Base-by-base conservation (phyloP, 352 stramenopile species). In the Pythium biforme region DNA sequence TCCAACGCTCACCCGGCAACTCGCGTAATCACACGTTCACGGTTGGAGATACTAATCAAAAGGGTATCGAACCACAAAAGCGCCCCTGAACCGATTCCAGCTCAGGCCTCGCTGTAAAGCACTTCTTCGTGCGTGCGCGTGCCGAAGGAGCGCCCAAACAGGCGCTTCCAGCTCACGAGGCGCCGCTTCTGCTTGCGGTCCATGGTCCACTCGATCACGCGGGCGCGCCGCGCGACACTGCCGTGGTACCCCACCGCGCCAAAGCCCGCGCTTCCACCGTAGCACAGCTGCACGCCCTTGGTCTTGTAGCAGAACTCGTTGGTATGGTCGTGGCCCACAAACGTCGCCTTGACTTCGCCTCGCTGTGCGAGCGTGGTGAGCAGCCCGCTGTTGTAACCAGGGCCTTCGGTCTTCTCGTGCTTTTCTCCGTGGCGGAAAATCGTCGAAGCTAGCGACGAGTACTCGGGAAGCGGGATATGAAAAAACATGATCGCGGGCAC, bases 401-500 rank as follows among this genome's bases (percentile, higher is more conserved):
- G 72, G 19, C 73, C 59, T 29, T 53, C 45, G 46, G 41, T 72
- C 41, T 40, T 64, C 40, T 40, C 58, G 26, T 59, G n/a, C 50
- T 66, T 66, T 10, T n/a, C 50, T 4, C 59, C 59, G 15, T 59
- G 40, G 14, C 39, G 59, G 17, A 34, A 31, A 1, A 54, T 26
- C 17, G 43, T 19, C 34, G 59, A 46, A 0, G 26, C 59, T 19
- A 27, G 23, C 2, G 25, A 46, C 0, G 56, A 40, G 40, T 81
- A 89, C 56, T 87, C 75, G 15, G 71, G 72, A 14, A 89, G 51
- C 37, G 79, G 79, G 51, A 85, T 89, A 59, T 89, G 77, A 66
- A 86, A 84, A 59, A 89, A 89, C 77, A 89, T 85, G 59, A 87
- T 66, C 20, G 77, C 75, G 25, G 75, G 73, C 23, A 77, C 33